Evolutionary conservation across 257 asterid species (phyloP).

Genomic region (Petrea volubilis): DNA sequence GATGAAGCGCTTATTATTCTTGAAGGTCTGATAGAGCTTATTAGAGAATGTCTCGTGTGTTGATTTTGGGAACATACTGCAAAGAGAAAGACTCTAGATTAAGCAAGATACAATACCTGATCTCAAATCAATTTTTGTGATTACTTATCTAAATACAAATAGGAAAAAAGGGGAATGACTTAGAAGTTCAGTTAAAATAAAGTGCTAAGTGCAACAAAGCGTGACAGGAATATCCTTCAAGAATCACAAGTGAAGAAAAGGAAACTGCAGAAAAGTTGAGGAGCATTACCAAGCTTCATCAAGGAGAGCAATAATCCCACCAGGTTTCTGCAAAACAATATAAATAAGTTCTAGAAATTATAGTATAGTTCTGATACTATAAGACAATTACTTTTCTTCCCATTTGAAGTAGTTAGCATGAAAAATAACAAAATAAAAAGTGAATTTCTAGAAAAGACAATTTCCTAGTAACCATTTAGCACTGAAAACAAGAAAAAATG

Average conservation of each 20-base stretch:
- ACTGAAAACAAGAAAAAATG: background rate
- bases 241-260: background rate
- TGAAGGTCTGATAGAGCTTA: conserved; percentile 94
- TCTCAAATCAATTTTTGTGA: conserved; percentile 9
- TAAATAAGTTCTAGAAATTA: conserved; percentile 21
- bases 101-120: conserved; percentile 21
- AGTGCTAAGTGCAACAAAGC: conserved; percentile 13
- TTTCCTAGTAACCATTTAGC: background rate
- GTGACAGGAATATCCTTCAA: conserved; percentile 13
- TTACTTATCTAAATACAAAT: conserved; percentile 12
- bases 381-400: background rate
- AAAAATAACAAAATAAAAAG: conserved; percentile 4
- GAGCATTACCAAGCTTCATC: conserved; percentile 93
- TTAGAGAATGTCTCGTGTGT: conserved; percentile 94
- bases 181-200: conserved; percentile 9
- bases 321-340: conserved; percentile 85
- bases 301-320: conserved; percentile 90
- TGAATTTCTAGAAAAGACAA: background rate
- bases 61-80: conserved; percentile 99
- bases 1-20: conserved; percentile 83
- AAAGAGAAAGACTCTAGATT: conserved; percentile 29
- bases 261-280: conserved; percentile 17
- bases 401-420: background rate
- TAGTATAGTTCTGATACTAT: background rate
- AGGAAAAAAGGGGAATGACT: background rate